A percentile compares a stretch with the other conserved stretches of the same genome.
phyloP scores from a whole-genome alignment of 1,284 basidiomycete genomes.

The Cryptococcus wingfieldii region DNA sequence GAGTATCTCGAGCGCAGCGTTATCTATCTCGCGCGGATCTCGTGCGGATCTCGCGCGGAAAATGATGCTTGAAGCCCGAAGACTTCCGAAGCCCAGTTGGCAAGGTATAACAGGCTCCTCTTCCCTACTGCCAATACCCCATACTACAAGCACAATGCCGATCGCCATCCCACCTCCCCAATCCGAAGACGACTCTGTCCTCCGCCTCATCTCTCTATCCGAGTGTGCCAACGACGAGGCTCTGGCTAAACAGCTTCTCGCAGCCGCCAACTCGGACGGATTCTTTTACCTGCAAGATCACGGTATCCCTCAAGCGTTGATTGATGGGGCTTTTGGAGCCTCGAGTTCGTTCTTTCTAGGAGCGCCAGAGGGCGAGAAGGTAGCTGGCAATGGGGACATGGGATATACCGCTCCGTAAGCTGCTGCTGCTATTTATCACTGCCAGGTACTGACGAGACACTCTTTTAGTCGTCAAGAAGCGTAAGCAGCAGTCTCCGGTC shows the following conservation, averaged over 20 bases:
- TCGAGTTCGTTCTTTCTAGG: slow-evolving; percentile 23
- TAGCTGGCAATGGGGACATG: slow-evolving; percentile 16
- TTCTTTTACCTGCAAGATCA: slow-evolving; percentile 31
- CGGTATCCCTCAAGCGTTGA: slow-evolving; percentile 18
- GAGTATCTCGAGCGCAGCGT: too few species aligned
- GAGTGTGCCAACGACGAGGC: slow-evolving; percentile 10
- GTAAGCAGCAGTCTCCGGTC: background rate
- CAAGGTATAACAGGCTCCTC: too few species aligned
- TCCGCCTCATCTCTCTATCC: slow-evolving; percentile 18
- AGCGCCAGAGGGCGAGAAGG: slow-evolving; percentile 10
- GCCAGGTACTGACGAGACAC: background rate
- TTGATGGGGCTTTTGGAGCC: slow-evolving; percentile 20
- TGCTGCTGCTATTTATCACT: background rate
- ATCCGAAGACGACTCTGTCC: background rate
- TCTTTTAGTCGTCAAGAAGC: slow-evolving; percentile 1
- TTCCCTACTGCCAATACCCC: too few species aligned
- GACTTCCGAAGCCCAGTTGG: too few species aligned
- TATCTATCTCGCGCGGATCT: too few species aligned
- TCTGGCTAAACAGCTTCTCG: slow-evolving; percentile 17
- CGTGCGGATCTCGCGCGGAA: too few species aligned
- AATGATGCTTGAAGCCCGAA: too few species aligned
- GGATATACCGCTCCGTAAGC: slow-evolving; percentile 12
- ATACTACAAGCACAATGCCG: too few species aligned
- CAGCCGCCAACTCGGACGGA: slow-evolving; percentile 21
- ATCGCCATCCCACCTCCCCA: too few species aligned